Evolutionary conservation across 495 filamentous ascomycete species (phyloP).

Genomic region (Xylaria sp.): DNA sequence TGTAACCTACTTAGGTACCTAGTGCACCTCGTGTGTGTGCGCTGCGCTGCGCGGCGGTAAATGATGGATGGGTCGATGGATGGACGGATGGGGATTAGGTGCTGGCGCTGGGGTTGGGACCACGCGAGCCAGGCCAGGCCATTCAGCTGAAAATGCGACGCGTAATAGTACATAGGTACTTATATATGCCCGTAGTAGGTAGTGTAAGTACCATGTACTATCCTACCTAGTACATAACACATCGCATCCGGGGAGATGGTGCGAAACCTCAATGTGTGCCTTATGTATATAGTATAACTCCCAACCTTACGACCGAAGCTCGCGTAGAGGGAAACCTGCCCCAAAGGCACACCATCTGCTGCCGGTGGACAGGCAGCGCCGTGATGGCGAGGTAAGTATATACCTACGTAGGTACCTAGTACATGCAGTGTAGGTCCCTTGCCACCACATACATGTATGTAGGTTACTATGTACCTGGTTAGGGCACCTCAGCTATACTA

Average conservation of each 20-base stretch:
- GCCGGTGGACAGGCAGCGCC: background rate
- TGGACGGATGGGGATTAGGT: conserved; percentile 13
- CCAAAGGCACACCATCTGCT: background rate
- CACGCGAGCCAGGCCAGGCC: background rate
- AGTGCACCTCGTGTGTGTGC: too few species aligned
- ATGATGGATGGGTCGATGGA: conserved; percentile 11
- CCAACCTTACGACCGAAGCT: too few species aligned
- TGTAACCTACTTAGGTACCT: too few species aligned
- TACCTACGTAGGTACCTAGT: background rate
- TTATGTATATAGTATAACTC: too few species aligned
- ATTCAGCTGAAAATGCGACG: conserved; percentile 16
- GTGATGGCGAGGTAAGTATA: background rate
- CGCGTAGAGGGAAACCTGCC: background rate
- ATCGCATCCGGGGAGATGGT: too few species aligned
- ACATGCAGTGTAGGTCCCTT: background rate
- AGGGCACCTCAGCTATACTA: too few species aligned
- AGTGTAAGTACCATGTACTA: background rate
- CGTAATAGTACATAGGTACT: background rate
- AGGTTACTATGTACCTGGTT: too few species aligned
- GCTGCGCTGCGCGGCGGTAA: background rate
- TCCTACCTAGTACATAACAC: too few species aligned
- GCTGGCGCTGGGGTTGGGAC: background rate
- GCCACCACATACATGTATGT: too few species aligned
- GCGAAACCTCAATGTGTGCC: too few species aligned
- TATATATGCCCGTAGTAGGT: too few species aligned